Evolutionary conservation across 768 basidiomycete genomes (phyloP), one percentile per base, ranked within the genome.

Genomic region (Coprinellus micaceus): DNA sequence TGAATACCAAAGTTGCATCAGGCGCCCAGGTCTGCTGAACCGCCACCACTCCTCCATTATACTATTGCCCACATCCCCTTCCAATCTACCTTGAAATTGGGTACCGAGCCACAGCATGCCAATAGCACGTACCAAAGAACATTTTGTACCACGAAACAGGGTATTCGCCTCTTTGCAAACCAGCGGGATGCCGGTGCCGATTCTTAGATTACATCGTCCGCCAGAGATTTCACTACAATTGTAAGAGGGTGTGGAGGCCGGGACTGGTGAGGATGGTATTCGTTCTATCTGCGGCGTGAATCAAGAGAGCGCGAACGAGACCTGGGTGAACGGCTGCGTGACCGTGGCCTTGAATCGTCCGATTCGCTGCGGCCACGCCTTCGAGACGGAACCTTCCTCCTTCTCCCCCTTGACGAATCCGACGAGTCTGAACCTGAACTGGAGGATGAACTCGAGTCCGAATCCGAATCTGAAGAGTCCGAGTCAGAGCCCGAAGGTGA

Each of bases 1-100:
- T 97, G 84, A 94, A 97, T 72, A 89, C 92, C 10, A 81, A 77
- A 66, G 87, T 57, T 12, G 22, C 55, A 21, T 26, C 48, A 45
- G 48, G 26, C 12, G 19, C 45, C 6, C 6, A 25, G 2, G 17
- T 4, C 50, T 57, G 21, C 36, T 37, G 28, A 24, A 53, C 13
- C 21, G 6, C 19, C 24, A 36, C 11, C 25, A 12, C 19, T 30
- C 50, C 30, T 33, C n/a, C 11, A 7, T 6, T 43, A 24, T 44
- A 43, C 19, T n/a, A 12, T 43, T 13, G 21, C 10, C 22, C 33
- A 43, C n/a, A n/a, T n/a, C n/a, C 36, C 36, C 36, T 37, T 9
- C 36, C 17, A 37, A 28, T 44, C 26, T 53, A 43, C 26, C 52
- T 39, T n/a, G 36, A 9, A 12, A 22, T 17, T 17, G 36, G 36